Percentiles rank a stretch among this genome's conserved stretches.
These are phyloP conservation scores for Trichoderma gracile DNA, from an alignment of 2,329 filamentous ascomycete species.

Conservation along the genomic window DNA sequence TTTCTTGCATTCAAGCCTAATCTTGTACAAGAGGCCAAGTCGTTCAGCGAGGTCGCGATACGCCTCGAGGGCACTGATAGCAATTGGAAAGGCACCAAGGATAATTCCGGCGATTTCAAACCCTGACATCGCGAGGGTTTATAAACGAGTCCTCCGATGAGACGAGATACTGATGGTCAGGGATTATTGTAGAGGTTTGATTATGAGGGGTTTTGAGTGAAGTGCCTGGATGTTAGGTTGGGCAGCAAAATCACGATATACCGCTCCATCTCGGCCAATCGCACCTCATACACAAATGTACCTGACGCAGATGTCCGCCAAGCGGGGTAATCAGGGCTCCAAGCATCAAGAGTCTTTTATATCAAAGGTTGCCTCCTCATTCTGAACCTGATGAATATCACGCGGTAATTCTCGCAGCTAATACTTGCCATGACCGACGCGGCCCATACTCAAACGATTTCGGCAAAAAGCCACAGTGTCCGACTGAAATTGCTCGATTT, in stretches of 20 bases:
- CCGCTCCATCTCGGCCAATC: not conserved
- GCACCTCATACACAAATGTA: not conserved
- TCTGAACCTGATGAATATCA: too few species aligned
- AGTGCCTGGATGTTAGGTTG: not conserved
- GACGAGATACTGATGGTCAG: too few species aligned
- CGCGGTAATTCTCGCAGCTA: too few species aligned
- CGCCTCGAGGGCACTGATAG: not conserved
- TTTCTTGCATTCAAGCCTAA: not conserved
- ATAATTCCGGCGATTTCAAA: not conserved
- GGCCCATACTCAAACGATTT: too few species aligned
- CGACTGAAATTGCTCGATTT: constrained; percentile 27
- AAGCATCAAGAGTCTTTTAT: too few species aligned
- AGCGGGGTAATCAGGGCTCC: not conserved
- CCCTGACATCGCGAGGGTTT: not conserved
- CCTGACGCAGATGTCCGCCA: too few species aligned
- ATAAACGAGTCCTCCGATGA: too few species aligned
- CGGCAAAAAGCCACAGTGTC: not conserved
- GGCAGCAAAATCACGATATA: not conserved
- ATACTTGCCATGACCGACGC: too few species aligned
- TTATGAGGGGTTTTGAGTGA: too few species aligned
- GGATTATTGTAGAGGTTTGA: too few species aligned
- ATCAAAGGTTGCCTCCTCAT: too few species aligned
- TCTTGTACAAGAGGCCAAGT: not conserved
- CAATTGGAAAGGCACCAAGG: not conserved
- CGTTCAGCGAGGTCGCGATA: not conserved